Evolutionary conservation across 2,329 filamentous ascomycete species (phyloP).

Genomic region (Paradendryphiella salina): DNA sequence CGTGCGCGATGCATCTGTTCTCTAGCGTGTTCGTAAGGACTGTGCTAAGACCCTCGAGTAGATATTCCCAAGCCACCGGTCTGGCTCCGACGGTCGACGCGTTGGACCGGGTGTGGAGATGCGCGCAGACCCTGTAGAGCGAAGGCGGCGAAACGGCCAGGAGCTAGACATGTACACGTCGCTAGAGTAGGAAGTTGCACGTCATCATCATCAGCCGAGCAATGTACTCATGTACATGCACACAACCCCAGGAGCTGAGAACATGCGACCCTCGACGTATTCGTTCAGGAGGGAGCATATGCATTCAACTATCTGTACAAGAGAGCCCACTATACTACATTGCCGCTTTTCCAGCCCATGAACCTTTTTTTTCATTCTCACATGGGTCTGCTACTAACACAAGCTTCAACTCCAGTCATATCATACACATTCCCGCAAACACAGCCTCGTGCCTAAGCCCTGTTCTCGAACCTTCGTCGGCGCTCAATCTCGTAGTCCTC

Average conservation of each 20-base stretch:
- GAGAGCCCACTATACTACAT: constrained; percentile 6
- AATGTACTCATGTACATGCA: constrained; percentile 1
- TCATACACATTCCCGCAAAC: constrained; percentile 25
- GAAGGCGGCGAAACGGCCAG: constrained; percentile 55
- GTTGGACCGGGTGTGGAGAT: constrained; percentile 84
- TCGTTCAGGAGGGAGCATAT: constrained; percentile 14
- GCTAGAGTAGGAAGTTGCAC: constrained; percentile 58
- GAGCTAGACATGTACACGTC: constrained; percentile 68
- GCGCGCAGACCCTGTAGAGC: constrained; percentile 65
- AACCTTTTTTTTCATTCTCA: neutral
- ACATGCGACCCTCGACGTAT: neutral
- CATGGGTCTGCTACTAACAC: constrained; percentile 15
- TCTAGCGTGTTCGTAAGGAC: neutral
- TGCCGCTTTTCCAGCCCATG: neutral
- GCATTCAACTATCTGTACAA: constrained; percentile 23
- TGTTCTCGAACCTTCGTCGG: constrained; percentile 36
- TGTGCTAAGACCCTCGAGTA: constrained; percentile 25
- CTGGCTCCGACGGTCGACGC: constrained; percentile 56
- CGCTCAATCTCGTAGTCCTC: constrained; percentile 35
- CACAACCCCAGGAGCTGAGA: neutral
- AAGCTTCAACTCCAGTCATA: constrained; percentile 17
- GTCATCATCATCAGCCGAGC: neutral
- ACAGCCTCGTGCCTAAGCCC: constrained; percentile 18
- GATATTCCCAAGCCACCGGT: constrained; percentile 65
- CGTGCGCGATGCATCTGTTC: constrained; percentile 30